These are phyloP conservation scores for Abortiporus biennis DNA, from an alignment of 1,284 basidiomycete species.

Conservation along the genomic window DNA sequence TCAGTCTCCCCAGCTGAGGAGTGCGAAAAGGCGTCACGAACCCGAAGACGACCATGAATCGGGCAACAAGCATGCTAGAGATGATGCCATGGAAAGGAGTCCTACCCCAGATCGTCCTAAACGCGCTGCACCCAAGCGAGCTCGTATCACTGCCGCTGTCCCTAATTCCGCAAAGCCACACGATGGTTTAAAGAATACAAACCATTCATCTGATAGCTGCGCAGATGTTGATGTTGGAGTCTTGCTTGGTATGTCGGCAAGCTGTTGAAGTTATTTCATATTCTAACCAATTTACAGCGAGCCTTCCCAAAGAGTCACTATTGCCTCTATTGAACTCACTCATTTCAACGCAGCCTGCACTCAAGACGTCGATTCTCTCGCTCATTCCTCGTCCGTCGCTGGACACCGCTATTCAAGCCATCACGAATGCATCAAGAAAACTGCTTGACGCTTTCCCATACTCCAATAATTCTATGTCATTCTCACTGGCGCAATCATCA, in stretches of 20 bases:
- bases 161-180: constrained; percentile 17
- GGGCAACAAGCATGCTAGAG: constrained; percentile 31
- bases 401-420: constrained; percentile 62
- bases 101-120: constrained; percentile 73
- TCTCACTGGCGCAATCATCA: too few relatives aligned
- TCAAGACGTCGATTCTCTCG: constrained; percentile 63
- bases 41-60: constrained; percentile 45
- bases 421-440: constrained; percentile 61
- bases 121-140: constrained; percentile 60
- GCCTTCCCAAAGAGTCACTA: constrained; percentile 65
- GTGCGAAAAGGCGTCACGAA: constrained; percentile 60
- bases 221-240: constrained; percentile 72
- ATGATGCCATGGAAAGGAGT: constrained; percentile 75
- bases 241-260: constrained; percentile 55
- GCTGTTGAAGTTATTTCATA: not conserved
- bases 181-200: constrained; percentile 37
- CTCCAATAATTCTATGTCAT: constrained; percentile 43
- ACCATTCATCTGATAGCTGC: constrained; percentile 34
- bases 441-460: constrained; percentile 77
- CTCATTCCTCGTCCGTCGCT: constrained; percentile 76
- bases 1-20: constrained; percentile 32
- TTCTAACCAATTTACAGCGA: constrained; percentile 37
- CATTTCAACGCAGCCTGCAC: constrained; percentile 53
- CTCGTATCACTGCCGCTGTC: constrained; percentile 36
- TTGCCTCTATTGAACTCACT: constrained; percentile 66